Conservation (phyloP, 345 rosid species). For the Lepidium aucheri region DNA sequence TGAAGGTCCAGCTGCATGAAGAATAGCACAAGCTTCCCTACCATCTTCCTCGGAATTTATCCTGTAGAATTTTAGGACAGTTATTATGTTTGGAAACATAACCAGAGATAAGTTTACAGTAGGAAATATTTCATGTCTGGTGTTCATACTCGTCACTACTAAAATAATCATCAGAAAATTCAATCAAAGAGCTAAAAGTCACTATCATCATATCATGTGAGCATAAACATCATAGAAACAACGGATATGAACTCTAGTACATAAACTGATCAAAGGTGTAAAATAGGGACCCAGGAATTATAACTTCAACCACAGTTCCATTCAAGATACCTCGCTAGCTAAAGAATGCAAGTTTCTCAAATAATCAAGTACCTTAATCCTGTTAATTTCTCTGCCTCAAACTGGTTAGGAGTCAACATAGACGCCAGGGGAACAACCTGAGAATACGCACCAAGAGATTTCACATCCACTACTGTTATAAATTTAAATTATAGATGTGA, state of each 20-base stretch:
- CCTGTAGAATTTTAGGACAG: constrained; percentile 32
- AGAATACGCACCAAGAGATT: background rate
- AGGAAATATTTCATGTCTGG: background rate
- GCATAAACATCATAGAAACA: background rate
- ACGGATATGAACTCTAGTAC: background rate
- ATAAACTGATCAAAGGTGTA: background rate
- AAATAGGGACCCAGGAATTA: background rate
- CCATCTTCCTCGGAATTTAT: constrained; percentile 78
- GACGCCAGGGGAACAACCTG: constrained; percentile 98
- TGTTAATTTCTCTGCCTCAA: constrained; percentile 93
- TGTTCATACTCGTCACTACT: background rate
- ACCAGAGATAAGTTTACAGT: background rate
- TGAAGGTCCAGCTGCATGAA: constrained; percentile 93
- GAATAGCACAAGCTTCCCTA: constrained; percentile 75
- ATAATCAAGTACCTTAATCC: constrained; percentile 52
- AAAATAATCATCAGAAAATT: background rate
- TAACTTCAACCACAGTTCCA: background rate
- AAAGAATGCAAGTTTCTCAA: background rate
- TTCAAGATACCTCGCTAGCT: background rate
- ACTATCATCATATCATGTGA: background rate
- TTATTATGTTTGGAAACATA: background rate
- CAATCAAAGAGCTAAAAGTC: background rate
- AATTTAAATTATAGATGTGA: background rate
- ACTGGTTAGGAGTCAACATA: constrained; percentile 99
- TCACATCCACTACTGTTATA: background rate